phyloP scores from a whole-genome alignment of 2,329 filamentous ascomycete genomes.

The Diaporthe sp. region DNA sequence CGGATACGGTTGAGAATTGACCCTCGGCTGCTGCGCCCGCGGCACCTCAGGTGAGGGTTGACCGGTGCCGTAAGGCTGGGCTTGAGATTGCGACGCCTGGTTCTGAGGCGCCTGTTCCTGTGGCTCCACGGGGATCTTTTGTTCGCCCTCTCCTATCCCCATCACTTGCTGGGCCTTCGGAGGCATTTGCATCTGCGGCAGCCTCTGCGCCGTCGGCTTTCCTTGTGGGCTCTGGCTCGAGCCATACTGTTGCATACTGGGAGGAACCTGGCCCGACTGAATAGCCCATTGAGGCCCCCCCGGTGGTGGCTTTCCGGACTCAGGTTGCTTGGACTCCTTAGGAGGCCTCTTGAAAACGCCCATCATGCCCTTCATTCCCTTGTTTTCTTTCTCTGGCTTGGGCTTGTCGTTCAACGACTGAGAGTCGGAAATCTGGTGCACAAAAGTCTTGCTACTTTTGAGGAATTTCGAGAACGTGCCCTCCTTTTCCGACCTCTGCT shows the following conservation, averaged over 20 bases:
- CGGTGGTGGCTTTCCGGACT: slow-evolving; percentile 45
- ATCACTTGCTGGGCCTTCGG: slow-evolving; percentile 39
- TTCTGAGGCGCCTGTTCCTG: slow-evolving; percentile 36
- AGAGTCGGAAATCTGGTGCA: slow-evolving; percentile 38
- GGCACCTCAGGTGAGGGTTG: slow-evolving; percentile 30
- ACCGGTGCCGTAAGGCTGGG: slow-evolving; percentile 10
- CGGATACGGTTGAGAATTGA: slow-evolving; percentile 37
- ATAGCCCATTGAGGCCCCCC: slow-evolving; percentile 46
- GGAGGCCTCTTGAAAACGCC: slow-evolving; percentile 46
- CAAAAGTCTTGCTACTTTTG: slow-evolving; percentile 41
- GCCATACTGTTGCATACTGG: slow-evolving; percentile 13
- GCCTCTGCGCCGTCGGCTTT: neutral
- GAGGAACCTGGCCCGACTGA: slow-evolving; percentile 18
- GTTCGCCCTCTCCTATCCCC: slow-evolving; percentile 39
- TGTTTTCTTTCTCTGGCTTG: slow-evolving; percentile 45
- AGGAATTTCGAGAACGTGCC: slow-evolving; percentile 43
- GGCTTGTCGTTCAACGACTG: slow-evolving; percentile 44
- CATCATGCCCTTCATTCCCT: slow-evolving; percentile 45
- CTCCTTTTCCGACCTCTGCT: slow-evolving; percentile 41
- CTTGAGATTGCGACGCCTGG: slow-evolving; percentile 20
- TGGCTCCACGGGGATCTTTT: slow-evolving; percentile 36
- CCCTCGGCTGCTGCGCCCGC: slow-evolving; percentile 23
- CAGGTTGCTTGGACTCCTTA: slow-evolving; percentile 45
- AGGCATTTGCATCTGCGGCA: slow-evolving; percentile 41
- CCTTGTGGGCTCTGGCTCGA: slow-evolving; percentile 18